Evolutionary conservation across 2,329 filamentous ascomycete genomes (phyloP).

Genomic region (Colletotrichum viniferum): DNA sequence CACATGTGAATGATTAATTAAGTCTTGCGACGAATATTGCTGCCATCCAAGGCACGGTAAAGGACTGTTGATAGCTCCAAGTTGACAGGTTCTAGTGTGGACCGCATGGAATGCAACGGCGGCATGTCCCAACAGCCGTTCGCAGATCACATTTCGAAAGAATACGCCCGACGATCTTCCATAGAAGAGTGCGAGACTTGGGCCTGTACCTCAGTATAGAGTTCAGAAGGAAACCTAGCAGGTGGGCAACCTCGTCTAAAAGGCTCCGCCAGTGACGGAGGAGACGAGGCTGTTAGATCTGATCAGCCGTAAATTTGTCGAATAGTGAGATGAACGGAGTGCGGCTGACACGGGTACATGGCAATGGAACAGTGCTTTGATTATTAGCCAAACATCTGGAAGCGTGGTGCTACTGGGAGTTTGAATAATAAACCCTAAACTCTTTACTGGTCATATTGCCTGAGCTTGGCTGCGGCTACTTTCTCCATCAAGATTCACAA

Average conservation of each 20-base stretch:
- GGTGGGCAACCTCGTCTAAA: background rate
- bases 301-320: background rate
- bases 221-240: background rate
- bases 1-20: background rate
- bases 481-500: background rate
- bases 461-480: background rate
- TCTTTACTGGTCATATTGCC: background rate
- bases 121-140: background rate
- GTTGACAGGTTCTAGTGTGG: background rate
- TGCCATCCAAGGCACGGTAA: background rate
- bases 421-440: background rate
- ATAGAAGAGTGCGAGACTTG: background rate
- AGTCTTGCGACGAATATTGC: background rate
- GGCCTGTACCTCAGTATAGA: background rate
- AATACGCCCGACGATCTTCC: background rate
- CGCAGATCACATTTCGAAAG: background rate
- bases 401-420: background rate
- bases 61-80: background rate
- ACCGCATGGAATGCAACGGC: background rate
- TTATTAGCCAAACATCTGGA: background rate
- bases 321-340: background rate
- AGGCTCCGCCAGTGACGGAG: background rate
- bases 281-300: background rate
- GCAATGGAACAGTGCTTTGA: background rate
- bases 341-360: background rate